These are phyloP conservation scores for Phanerochaete carnosa DNA, from an alignment of 768 basidiomycete species.

Conservation along the genomic window DNA sequence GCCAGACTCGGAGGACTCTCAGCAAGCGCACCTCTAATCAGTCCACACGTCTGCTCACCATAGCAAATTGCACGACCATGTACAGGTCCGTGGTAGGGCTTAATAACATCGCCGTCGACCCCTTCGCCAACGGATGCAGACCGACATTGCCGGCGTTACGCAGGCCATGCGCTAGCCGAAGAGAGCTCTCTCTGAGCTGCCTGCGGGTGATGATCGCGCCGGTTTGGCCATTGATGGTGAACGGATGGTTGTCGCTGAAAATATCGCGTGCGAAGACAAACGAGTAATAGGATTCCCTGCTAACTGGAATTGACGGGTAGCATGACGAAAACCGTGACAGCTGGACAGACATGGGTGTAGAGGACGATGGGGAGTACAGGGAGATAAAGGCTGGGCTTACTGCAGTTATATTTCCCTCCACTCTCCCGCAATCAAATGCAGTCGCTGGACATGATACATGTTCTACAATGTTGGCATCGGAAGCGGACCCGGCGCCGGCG, in stretches of 20 bases:
- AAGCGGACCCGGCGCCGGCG: too few species aligned
- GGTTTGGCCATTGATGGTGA: not conserved
- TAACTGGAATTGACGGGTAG: not conserved
- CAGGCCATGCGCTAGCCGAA: not conserved
- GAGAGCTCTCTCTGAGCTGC: not conserved
- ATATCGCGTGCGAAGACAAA: not conserved
- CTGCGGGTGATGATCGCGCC: not conserved
- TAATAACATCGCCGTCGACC: not conserved
- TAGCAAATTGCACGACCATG: not conserved
- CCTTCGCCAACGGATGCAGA: not conserved
- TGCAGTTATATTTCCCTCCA: too few species aligned
- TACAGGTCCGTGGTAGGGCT: slow-evolving; percentile 7
- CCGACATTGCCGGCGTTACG: not conserved
- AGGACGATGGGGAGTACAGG: not conserved
- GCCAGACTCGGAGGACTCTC: not conserved
- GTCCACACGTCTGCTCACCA: not conserved
- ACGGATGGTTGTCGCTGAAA: not conserved
- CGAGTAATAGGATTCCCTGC: not conserved
- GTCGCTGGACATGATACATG: too few species aligned
- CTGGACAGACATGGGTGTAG: not conserved
- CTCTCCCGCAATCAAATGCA: too few species aligned
- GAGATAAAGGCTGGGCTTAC: too few species aligned
- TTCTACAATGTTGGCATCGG: too few species aligned
- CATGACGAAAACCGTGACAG: not conserved
- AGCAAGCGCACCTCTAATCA: not conserved